phyloP scores from a whole-genome alignment of 2,329 filamentous ascomycete genomes.

The Magnaporthales sp. region DNA sequence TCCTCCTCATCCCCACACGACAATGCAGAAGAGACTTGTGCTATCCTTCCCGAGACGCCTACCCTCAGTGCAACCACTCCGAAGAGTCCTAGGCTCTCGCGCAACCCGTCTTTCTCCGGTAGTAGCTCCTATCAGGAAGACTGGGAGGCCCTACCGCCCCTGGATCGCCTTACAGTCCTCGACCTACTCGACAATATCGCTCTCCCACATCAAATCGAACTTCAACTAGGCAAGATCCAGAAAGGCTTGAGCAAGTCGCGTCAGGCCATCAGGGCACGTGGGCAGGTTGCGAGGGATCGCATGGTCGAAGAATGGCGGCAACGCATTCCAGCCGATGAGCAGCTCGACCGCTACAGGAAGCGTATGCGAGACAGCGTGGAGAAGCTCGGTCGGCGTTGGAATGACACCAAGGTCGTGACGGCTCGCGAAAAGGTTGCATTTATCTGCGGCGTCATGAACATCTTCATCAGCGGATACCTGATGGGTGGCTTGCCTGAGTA shows the following conservation, averaged over 20 bases:
- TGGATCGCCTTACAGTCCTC: constrained; percentile 85
- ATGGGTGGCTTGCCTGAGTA: constrained; percentile 77
- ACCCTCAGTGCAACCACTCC: constrained; percentile 35
- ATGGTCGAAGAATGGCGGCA: constrained; percentile 91
- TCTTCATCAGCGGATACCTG: constrained; percentile 92
- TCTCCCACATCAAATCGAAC: constrained; percentile 81
- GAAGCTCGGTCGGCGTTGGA: constrained; percentile 76
- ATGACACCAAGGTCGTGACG: constrained; percentile 80
- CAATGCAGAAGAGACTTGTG: constrained; percentile 16
- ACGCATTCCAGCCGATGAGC: constrained; percentile 81
- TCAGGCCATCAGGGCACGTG: constrained; percentile 68
- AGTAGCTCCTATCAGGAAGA: constrained; percentile 82
- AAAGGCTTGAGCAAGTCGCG: constrained; percentile 72
- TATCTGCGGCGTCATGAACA: constrained; percentile 92
- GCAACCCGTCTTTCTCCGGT: constrained; percentile 73
- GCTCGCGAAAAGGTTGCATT: constrained; percentile 91
- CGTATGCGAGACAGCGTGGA: constrained; percentile 88
- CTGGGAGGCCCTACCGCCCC: constrained; percentile 72
- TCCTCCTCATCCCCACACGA: constrained; percentile 34
- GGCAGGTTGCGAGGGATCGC: constrained; percentile 72
- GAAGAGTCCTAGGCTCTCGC: constrained; percentile 54
- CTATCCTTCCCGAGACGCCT: constrained; percentile 34
- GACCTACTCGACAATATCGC: constrained; percentile 93
- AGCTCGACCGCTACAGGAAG: constrained; percentile 81
- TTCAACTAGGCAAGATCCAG: constrained; percentile 86